These are phyloP conservation scores for Arthroderma sp. DNA, from an alignment of 2,329 filamentous ascomycete genomes.

Conservation along the genomic window DNA sequence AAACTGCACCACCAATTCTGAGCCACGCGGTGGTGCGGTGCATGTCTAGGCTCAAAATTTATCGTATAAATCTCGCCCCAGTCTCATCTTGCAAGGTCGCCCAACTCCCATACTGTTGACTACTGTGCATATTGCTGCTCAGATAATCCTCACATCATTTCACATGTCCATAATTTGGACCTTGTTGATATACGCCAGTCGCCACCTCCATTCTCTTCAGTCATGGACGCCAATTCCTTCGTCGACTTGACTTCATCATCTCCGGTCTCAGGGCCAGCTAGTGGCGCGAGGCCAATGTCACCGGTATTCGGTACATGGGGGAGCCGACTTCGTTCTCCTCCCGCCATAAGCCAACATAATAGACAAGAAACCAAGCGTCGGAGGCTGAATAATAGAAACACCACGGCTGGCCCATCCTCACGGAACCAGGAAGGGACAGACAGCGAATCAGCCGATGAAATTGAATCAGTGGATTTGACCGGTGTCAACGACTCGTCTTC, in stretches of 20 bases:
- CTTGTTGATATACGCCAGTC: not conserved
- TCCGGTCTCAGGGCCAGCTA: not conserved
- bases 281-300: not conserved
- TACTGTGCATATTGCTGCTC: not conserved
- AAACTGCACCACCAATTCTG: not conserved
- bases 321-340: not conserved
- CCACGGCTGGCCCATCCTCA: not conserved
- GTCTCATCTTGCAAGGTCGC: not conserved
- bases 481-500: slow-evolving; percentile 31
- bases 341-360: not conserved
- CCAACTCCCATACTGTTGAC: not conserved
- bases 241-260: slow-evolving; percentile 13
- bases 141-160: not conserved
- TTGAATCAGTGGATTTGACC: slow-evolving; percentile 43
- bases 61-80: not conserved
- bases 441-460: slow-evolving; percentile 10
- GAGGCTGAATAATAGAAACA: slow-evolving; percentile 7
- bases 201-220: not conserved
- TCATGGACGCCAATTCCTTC: slow-evolving; percentile 10
- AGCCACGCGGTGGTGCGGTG: not conserved
- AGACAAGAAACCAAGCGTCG: slow-evolving; percentile 6
- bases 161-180: not conserved
- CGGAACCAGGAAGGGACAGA: not conserved
- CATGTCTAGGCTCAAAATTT: not conserved
- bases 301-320: not conserved